Evolutionary conservation across 192 early-diverging fungal genomes (phyloP), one percentile per base, ranked within the genome.

Genomic region (Gryganskiella cystojenkinii): DNA sequence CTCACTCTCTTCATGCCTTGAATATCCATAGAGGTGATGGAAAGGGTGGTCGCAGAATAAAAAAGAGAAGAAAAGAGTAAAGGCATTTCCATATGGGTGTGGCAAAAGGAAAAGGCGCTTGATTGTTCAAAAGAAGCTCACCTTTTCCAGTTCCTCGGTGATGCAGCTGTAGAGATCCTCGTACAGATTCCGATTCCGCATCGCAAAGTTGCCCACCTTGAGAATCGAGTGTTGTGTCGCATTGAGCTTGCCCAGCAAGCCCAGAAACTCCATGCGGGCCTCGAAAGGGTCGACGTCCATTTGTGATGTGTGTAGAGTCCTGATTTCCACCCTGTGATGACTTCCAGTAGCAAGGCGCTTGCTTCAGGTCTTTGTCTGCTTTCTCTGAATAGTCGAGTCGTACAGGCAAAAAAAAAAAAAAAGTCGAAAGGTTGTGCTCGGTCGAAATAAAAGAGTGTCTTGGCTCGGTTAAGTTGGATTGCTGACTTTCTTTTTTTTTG

Each of bases 141-240:
- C 86, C 81, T 85, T 63, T 56, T 85, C 83, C 61, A 88, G 58
- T 49, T 82, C 82, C 71, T 88, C 87, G 24, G 85, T 70, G 13
- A 88, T 83, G 64, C 87, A 88, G 25, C 81, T 85, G 54, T 84
- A 86, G 11, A 88, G 70, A 72, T 88, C 87, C 64, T 88, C 87
- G 35, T 84, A 82, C 19, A 82, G 69, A 40, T 73, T 74, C 47
- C 67, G 43, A 53, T 88, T 70, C 42, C 81, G 60, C 70, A 88
- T 79, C 17, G 87, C 87, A 71, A 84, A 88, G 45, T 66, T 84
- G 10, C 79, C 82, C 19, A 81, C 83, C 24, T 86, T 86, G 11
- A 84, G 82, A 52, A 88, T 88, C 6, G 85, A 84, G 28, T 84
- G 68, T 60, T 88, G 87, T 34, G 85, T 84, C n/a, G 85, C 85